Conservation (phyloP, 306 rosid species). For the Morella rubra region DNA sequence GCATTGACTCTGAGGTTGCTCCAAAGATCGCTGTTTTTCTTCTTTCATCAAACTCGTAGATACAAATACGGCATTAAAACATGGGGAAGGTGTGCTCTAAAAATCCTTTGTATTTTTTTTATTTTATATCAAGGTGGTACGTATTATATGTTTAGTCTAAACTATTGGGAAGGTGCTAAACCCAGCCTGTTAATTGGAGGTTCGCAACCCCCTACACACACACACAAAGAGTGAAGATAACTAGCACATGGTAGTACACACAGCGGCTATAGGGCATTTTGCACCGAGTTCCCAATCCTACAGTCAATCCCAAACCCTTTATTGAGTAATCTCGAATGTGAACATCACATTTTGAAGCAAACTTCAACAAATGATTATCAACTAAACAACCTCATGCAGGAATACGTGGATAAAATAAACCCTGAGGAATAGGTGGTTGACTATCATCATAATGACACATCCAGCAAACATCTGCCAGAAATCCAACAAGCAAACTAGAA, state of each 20-base stretch:
- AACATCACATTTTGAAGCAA: not conserved
- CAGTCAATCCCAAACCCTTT: not conserved
- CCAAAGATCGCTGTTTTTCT: not conserved
- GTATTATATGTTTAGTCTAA: no score
- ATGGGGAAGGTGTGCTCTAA: no score
- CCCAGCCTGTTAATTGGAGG: not conserved
- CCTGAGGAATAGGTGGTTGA: conserved; percentile 2
- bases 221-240: no score
- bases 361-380: not conserved
- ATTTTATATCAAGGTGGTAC: no score
- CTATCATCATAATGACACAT: conserved; percentile 1
- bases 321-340: not conserved
- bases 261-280: not conserved
- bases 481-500: conserved; percentile 18
- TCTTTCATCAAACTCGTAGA: no score
- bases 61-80: no score
- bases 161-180: no score
- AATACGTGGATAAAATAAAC: conserved; percentile 8
- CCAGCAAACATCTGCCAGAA: conserved; percentile 12
- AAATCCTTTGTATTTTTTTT: no score
- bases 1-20: not conserved
- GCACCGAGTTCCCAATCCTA: not conserved
- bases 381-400: conserved; percentile 16
- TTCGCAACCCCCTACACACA: not conserved
- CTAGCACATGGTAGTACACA: not conserved